phyloP scores from a whole-genome alignment of 257 asterid genomes.

The Cruciata laevipes region DNA sequence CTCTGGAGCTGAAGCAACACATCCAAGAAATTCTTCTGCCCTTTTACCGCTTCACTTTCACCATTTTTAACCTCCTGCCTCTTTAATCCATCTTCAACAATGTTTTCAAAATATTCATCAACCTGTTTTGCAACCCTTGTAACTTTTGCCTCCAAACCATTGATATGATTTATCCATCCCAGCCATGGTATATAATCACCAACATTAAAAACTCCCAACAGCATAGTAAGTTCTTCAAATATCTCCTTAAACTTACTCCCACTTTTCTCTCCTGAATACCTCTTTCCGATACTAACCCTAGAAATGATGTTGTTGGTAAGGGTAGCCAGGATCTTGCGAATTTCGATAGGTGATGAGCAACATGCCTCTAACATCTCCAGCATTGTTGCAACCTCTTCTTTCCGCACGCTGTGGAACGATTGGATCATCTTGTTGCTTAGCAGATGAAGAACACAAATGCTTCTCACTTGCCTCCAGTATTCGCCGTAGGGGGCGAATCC shows the following conservation, averaged over 20 bases:
- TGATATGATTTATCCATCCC: constrained; percentile 4
- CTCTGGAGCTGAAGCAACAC: constrained; percentile 3
- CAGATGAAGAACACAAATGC: no score
- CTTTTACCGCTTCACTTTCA: not conserved
- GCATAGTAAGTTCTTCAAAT: not conserved
- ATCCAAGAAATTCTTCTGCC: constrained; percentile 6
- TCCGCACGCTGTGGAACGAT: no score
- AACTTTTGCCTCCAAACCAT: constrained; percentile 8
- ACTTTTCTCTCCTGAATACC: not conserved
- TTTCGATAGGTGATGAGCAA: no score
- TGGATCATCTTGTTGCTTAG: no score
- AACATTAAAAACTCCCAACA: no score
- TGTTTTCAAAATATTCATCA: constrained; percentile 6
- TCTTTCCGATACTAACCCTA: no score
- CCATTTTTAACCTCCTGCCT: not conserved
- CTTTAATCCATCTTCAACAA: not conserved
- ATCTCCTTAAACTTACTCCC: constrained; percentile 2
- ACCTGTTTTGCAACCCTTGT: not conserved
- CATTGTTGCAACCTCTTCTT: no score
- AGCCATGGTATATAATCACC: no score
- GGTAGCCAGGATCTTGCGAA: not conserved
- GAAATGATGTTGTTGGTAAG: no score
- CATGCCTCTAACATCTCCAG: not conserved
- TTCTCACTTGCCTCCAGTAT: no score
- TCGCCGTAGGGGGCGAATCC: no score